Percentiles rank a stretch among this genome's conserved stretches.
Evolutionary conservation across 2,329 filamentous ascomycete genomes (phyloP).

Genomic region (Epichloe sibirici): DNA sequence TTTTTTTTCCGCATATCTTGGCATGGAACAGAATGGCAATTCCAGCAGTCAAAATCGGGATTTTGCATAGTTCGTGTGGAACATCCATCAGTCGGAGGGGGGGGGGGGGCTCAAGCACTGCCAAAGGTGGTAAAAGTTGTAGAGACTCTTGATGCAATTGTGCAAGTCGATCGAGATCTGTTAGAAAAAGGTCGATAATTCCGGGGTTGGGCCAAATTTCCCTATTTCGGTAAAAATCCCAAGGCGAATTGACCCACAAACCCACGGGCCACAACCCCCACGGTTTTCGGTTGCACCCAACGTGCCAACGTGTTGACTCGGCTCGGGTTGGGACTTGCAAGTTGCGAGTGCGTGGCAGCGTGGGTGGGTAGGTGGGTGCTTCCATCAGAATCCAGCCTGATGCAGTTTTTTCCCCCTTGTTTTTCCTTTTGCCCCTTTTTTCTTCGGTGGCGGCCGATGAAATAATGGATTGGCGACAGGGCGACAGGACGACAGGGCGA

Average conservation of each 20-base stretch:
- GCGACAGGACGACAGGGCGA: no score
- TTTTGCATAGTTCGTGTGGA: not conserved
- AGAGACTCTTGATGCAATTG: not conserved
- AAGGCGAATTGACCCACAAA: not conserved
- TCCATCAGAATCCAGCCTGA: no score
- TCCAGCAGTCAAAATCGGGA: not conserved
- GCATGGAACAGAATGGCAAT: not conserved
- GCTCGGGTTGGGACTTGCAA: not conserved
- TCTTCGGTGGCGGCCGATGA: no score
- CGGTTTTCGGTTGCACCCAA: not conserved
- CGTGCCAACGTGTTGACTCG: not conserved
- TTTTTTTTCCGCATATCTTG: not conserved
- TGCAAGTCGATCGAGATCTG: not conserved
- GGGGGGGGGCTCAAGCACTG: no score
- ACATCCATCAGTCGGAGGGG: not conserved
- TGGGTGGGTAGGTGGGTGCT: no score
- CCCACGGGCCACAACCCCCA: not conserved
- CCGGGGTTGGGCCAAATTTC: slow-evolving; percentile 2
- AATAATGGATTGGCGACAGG: no score
- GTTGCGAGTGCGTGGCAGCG: not conserved
- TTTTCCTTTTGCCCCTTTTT: no score
- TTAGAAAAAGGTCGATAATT: not conserved
- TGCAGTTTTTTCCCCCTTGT: no score
- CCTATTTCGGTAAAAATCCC: slow-evolving; percentile 1
- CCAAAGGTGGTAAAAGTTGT: not conserved